Evolutionary conservation across 2,329 filamentous ascomycete genomes (phyloP).

Genomic region (Colletotrichum sp.): DNA sequence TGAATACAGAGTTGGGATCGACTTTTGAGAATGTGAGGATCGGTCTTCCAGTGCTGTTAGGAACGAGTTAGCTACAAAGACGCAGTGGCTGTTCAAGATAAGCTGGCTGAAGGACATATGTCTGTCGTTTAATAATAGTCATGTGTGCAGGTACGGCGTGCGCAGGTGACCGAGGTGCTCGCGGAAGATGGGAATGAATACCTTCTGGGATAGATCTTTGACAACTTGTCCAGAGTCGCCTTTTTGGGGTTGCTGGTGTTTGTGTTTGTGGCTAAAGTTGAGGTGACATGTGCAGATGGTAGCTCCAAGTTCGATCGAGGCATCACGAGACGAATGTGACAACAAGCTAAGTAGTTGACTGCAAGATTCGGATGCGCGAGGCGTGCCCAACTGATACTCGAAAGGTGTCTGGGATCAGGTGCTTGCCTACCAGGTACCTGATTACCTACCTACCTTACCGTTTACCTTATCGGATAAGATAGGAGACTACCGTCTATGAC

Average conservation of each 20-base stretch:
- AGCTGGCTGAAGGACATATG: not conserved
- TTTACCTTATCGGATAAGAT: not conserved
- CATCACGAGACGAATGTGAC: not conserved
- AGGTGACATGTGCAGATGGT: not conserved
- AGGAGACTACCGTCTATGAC: not conserved
- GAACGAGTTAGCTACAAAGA: not conserved
- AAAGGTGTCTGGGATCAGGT: not conserved
- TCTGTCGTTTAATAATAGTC: not conserved
- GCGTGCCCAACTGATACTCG: not conserved
- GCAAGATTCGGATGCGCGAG: not conserved
- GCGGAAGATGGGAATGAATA: not conserved
- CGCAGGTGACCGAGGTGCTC: constrained; percentile 3
- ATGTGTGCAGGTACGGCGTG: not conserved
- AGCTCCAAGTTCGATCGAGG: not conserved
- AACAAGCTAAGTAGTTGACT: not conserved
- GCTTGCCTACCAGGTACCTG: not conserved
- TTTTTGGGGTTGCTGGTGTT: not conserved
- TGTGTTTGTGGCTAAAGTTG: not conserved
- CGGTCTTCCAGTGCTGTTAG: not conserved
- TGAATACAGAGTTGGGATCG: not conserved
- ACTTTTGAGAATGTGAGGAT: not conserved
- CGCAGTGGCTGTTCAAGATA: not conserved
- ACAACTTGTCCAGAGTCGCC: not conserved
- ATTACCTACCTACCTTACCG: not conserved
- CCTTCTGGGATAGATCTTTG: not conserved